Conservation (phyloP, 805 yeast genomes). For the Wickerhamomyces rabaulensis region DNA sequence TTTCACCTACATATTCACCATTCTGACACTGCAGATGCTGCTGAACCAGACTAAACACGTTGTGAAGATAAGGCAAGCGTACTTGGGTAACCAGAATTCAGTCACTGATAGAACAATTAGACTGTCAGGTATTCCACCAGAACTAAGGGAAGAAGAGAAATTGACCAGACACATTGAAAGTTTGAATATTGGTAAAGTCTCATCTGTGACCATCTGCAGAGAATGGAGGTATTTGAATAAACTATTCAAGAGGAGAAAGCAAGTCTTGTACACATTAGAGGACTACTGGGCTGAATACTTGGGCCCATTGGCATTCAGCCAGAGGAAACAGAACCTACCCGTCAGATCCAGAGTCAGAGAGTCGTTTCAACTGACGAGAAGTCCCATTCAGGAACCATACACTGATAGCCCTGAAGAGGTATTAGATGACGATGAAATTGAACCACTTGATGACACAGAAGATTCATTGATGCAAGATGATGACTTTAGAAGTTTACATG, state of each 20-base stretch:
- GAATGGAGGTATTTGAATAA: conserved; percentile 75
- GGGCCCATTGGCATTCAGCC: conserved; percentile 30
- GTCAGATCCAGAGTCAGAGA: conserved; percentile 21
- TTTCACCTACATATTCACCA: conserved; percentile 83
- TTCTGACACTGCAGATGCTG: conserved; percentile 54
- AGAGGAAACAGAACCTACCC: conserved; percentile 16
- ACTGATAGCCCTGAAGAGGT: conserved; percentile 5
- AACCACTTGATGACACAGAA: conserved; percentile 9
- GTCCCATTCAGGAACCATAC: conserved; percentile 22
- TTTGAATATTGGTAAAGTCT: conserved; percentile 76
- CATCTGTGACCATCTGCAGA: conserved; percentile 69
- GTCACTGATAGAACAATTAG: conserved; percentile 89
- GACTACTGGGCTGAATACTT: conserved; percentile 29
- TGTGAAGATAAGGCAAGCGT: conserved; percentile 71
- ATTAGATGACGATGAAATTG: conserved; percentile 5
- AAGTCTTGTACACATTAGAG: conserved; percentile 57
- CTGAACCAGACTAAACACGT: conserved; percentile 69
- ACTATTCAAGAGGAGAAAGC: conserved; percentile 54
- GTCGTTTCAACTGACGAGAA: conserved; percentile 19
- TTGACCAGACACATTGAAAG: conserved; percentile 71
- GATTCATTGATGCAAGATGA: conserved; percentile 3
- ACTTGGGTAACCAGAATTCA: conserved; percentile 81
- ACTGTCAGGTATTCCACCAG: conserved; percentile 82
- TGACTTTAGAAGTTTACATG: conserved; percentile 11
- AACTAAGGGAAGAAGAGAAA: conserved; percentile 63